Conservation (phyloP, 306 rosid genomes). For the Aeschynomene evenia region DNA sequence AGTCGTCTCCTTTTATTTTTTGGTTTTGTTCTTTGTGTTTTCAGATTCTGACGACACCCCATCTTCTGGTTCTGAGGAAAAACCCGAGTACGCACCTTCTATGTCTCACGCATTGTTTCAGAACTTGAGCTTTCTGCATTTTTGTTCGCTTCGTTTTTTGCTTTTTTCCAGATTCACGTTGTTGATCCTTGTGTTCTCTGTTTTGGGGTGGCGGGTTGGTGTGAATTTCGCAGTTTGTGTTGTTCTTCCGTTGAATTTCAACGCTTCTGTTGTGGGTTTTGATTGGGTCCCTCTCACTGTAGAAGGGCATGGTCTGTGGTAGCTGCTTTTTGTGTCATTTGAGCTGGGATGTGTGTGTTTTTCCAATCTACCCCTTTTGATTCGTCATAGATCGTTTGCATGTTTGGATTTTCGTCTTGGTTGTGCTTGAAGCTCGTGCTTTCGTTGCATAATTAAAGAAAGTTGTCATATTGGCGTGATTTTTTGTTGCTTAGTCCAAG, state of each 20-base stretch:
- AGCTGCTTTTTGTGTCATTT: constrained; percentile 2
- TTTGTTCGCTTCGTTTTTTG: not conserved
- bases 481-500: constrained; percentile 2
- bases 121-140: constrained; percentile 6
- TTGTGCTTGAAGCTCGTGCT: constrained; percentile 5
- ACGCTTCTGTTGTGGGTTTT: constrained; percentile 18
- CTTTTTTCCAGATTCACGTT: constrained; percentile 33
- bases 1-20: constrained; percentile 39
- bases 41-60: constrained; percentile 81
- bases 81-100: constrained; percentile 57
- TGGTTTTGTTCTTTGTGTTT: constrained; percentile 7
- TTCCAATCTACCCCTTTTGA: constrained; percentile 35
- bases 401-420: constrained; percentile 48
- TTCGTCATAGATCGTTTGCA: constrained; percentile 43
- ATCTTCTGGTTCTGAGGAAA: constrained; percentile 61
- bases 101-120: constrained; percentile 30
- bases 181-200: constrained; percentile 26
- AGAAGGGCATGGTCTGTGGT: constrained; percentile 5
- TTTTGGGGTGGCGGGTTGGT: constrained; percentile 13
- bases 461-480: constrained; percentile 6
- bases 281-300: constrained; percentile 17
- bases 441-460: not conserved
- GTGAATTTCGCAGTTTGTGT: constrained; percentile 35
- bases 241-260: constrained; percentile 18
- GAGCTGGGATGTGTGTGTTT: constrained; percentile 21